These are phyloP conservation scores for Conticribra guillardii DNA, from an alignment of 108 stramenopile species.

Conservation along the genomic window DNA sequence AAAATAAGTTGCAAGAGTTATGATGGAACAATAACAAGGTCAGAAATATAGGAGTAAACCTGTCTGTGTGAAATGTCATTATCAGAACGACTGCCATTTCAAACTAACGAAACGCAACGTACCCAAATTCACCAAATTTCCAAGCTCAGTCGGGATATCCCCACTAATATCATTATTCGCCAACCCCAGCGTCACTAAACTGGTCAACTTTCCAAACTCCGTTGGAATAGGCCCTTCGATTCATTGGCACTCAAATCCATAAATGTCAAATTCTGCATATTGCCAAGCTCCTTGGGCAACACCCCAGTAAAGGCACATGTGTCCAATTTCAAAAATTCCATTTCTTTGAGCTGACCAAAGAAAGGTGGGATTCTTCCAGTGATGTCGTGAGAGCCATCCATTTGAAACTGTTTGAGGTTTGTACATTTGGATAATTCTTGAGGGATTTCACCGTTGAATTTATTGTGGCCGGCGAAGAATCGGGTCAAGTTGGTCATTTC, in stretches of 20 bases:
- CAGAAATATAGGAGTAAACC: too few relatives aligned
- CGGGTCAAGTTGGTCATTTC: slow-evolving; percentile 36
- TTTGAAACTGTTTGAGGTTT: slow-evolving; percentile 47
- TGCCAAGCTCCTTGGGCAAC: slow-evolving; percentile 57
- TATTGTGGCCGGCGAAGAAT: slow-evolving; percentile 40
- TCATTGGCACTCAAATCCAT: slow-evolving; percentile 56
- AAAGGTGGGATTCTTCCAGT: slow-evolving; percentile 62
- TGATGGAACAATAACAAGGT: not conserved
- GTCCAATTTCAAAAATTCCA: slow-evolving; percentile 61
- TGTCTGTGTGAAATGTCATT: not conserved
- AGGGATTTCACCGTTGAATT: slow-evolving; percentile 53
- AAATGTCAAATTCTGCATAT: slow-evolving; percentile 41
- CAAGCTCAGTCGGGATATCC: slow-evolving; percentile 60
- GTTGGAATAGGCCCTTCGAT: slow-evolving; percentile 50
- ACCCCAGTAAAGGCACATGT: slow-evolving; percentile 34
- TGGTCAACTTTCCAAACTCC: slow-evolving; percentile 45
- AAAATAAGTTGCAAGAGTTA: not conserved
- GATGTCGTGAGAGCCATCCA: slow-evolving; percentile 27
- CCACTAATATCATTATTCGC: slow-evolving; percentile 59
- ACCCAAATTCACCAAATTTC: slow-evolving; percentile 38
- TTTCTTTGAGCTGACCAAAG: slow-evolving; percentile 54
- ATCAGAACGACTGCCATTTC: not conserved
- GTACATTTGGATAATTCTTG: slow-evolving; percentile 50
- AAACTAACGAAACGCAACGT: too few relatives aligned
- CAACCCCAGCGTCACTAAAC: slow-evolving; percentile 46